Evolutionary conservation across 306 rosid genomes (phyloP), one percentile per base, ranked within the genome.

Genomic region (Vicia sativa): DNA sequence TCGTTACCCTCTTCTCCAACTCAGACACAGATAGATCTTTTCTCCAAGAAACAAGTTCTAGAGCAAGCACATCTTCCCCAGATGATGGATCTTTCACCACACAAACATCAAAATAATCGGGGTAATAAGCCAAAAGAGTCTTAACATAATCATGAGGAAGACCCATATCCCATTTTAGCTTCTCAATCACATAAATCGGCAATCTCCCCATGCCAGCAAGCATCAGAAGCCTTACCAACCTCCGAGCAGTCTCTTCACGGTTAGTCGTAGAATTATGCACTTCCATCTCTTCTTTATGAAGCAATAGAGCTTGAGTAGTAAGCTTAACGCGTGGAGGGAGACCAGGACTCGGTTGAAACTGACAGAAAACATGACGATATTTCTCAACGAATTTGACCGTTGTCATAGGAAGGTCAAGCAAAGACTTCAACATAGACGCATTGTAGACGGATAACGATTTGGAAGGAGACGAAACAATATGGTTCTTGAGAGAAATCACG

Each of bases 101-200:
- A 68, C 86, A 81, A 81, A 89, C 82, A 65, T 83, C 78, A 79
- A 91, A 89, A 59, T 83, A 88, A 49, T 91, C 95, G 11, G 97
- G 96, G 73, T 84, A 89, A 60, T 85, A 89, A 23, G 81, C 74
- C 65, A 91, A 81, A 78, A 91, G 91, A 0, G 76, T 62, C 11
- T 62, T 68, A 65, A 83, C 71, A 72, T 80, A 83, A 75, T 82
- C 77, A 35, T 78, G 83, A 18, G 93, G 96, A 67, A 89, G 95
- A 73, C 97, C 96, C 82, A 91, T 8, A 78, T 91, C 97, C 96
- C 97, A 91, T 58, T 84, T 87, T 39, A 91, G 74, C 74, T 72
- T 80, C 62, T 91, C 88, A 62, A 89, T 83, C 31, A 91, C 68
- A 79, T 77, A 77, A 13, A 91, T 38, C 38, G 97, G 96, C 87